Evolutionary conservation across 768 basidiomycete genomes (phyloP).

Genomic region (Mrakia gelida): DNA sequence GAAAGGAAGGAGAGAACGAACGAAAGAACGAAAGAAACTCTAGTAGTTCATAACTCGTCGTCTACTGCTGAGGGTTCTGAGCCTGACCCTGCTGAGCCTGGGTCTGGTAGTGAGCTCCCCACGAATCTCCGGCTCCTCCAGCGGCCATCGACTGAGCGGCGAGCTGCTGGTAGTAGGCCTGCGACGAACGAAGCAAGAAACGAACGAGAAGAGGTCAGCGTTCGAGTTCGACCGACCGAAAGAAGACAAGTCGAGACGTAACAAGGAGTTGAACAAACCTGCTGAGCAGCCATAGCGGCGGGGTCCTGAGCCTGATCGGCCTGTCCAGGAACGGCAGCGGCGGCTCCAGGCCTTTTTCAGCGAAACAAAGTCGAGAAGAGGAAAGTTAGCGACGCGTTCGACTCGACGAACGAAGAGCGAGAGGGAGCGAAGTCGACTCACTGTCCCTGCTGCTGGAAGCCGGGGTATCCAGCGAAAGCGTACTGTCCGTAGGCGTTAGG

Average conservation of each 20-base stretch:
- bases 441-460: constrained; percentile 22
- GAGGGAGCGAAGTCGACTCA: too few species aligned
- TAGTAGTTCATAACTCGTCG: too few species aligned
- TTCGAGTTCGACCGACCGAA: background rate
- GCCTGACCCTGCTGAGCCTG: constrained; percentile 2
- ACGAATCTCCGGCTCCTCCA: constrained; percentile 11
- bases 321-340: constrained; percentile 21
- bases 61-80: constrained; percentile 21
- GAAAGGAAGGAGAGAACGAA: background rate
- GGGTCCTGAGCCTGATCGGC: constrained; percentile 26
- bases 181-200: too few species aligned
- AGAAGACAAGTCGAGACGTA: background rate
- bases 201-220: background rate
- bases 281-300: constrained; percentile 30
- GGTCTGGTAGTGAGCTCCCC: constrained; percentile 24
- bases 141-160: constrained; percentile 25
- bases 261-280: too few species aligned
- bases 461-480: constrained; percentile 32
- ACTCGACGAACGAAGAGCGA: too few species aligned
- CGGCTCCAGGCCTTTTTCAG: constrained; percentile 22
- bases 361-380: background rate
- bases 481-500: constrained; percentile 33
- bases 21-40: background rate
- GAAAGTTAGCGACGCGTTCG: background rate
- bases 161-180: constrained; percentile 34